Percentiles rank a stretch among this genome's conserved stretches.
Conservation (phyloP, 176 grass and related monocot genomes). For the Dactylis glomerata region DNA sequence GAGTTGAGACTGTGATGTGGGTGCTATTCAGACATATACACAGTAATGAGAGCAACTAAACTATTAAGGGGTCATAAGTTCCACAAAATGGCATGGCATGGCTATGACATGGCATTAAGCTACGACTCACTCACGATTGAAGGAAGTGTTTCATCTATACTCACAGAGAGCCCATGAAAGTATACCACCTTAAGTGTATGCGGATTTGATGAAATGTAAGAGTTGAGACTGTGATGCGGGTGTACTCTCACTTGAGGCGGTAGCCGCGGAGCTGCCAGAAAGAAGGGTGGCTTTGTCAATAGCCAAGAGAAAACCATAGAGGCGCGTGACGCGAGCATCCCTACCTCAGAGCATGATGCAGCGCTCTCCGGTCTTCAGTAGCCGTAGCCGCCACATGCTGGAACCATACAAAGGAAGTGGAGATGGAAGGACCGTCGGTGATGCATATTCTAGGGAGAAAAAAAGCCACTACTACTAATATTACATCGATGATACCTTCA, state of each 20-base stretch:
- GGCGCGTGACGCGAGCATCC: not conserved
- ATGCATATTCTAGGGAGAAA: too few species aligned
- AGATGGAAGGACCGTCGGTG: too few species aligned
- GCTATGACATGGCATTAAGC: not conserved
- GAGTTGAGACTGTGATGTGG: constrained; percentile 25
- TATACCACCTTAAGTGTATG: constrained; percentile 38
- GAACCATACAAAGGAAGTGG: too few species aligned
- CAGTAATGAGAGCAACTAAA: not conserved
- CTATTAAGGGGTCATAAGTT: not conserved
- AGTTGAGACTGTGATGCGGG: constrained; percentile 27
- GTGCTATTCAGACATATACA: not conserved
- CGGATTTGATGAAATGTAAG: constrained; percentile 47
- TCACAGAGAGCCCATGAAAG: too few species aligned
- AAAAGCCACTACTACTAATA: too few species aligned
- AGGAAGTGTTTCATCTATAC: not conserved
- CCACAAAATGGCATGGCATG: not conserved
- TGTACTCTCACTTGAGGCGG: not conserved
- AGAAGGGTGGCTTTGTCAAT: not conserved
- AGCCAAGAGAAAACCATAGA: not conserved
- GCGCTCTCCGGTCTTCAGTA: not conserved
- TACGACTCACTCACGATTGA: not conserved
- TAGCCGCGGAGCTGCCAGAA: constrained; percentile 11
- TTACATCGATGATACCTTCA: too few species aligned
- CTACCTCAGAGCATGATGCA: constrained; percentile 41
- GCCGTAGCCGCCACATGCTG: not conserved